phyloP scores from a whole-genome alignment of 1,284 basidiomycete genomes.

The Quambalaria eucalypti region DNA sequence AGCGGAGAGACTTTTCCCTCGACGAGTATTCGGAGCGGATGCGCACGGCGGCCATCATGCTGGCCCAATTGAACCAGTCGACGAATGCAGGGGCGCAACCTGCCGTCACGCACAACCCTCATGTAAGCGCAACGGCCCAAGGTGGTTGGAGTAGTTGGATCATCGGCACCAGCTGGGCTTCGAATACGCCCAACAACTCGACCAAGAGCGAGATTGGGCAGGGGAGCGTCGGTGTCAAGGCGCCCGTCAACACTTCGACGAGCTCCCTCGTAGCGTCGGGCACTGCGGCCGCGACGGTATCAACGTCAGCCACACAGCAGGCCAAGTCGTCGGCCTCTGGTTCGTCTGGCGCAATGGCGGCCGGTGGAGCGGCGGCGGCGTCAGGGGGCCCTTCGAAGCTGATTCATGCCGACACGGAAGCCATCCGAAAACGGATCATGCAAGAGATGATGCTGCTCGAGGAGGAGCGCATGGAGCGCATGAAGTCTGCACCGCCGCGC shows the following conservation, averaged over 20 bases:
- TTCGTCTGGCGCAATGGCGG: not conserved
- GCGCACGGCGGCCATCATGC: slow-evolving; percentile 96
- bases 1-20: slow-evolving; percentile 48
- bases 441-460: slow-evolving; percentile 94
- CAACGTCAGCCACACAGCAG: not conserved
- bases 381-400: slow-evolving; percentile 14
- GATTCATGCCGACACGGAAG: slow-evolving; percentile 51
- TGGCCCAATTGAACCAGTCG: slow-evolving; percentile 73
- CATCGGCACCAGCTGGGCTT: slow-evolving; percentile 35
- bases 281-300: too few species aligned
- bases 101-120: slow-evolving; percentile 16
- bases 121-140: slow-evolving; percentile 27
- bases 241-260: slow-evolving; percentile 10
- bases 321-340: not conserved
- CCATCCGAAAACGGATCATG: slow-evolving; percentile 93
- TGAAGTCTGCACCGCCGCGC: slow-evolving; percentile 58
- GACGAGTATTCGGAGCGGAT: slow-evolving; percentile 97
- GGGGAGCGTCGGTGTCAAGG: slow-evolving; percentile 25
- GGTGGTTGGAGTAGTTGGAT: slow-evolving; percentile 41
- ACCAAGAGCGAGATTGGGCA: slow-evolving; percentile 27
- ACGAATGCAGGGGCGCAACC: slow-evolving; percentile 32
- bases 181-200: not conserved
- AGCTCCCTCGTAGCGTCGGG: not conserved
- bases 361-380: not conserved
- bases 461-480: slow-evolving; percentile 89